Evolutionary conservation across 2,329 filamentous ascomycete species (phyloP), one percentile per base, ranked within the genome.

Genomic region (Diaporthe humulicola): DNA sequence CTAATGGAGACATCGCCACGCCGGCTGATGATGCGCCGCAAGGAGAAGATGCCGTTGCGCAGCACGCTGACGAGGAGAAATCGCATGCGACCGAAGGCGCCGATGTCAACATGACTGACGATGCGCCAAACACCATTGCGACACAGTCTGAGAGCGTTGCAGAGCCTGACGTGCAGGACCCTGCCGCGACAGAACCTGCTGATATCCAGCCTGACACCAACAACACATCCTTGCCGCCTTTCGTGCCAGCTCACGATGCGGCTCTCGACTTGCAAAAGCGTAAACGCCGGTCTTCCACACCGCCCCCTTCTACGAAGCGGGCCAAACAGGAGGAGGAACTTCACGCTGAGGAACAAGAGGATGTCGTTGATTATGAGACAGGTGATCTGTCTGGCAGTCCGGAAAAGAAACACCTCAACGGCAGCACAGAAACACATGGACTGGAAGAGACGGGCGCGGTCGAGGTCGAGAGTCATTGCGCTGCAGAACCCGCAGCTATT

Each of bases 211-310:
- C 54, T 52, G 73, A 74, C 8, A 5, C 42, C 40, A 54, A 48
- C 56, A 52, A 64, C 30, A 54, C 74, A 25, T 6, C 60, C 61
- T 66, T 73, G 50, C 71, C 64, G 69, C 75, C 52, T 66, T 72
- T 70, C 10, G 15, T 61, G 22, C 36, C 64, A 15, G 56, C 69
- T 42, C 85, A 45, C 87, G 90, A 76, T 33, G 56, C 56, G 25
- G 64, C 38, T 22, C 45, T 67, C 45, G 73, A 76, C 33, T 64
- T 76, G 54, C 90, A 90, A 78, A 94, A 93, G 82, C 88, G 92
- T 76, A 94, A 93, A 82, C 90, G 92, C 78, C 88, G 91, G 78
- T 94, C 91, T 57, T 86, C 87, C 73, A 93, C 88, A 73, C 92
- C 92, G 48, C 85, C 88, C 28, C 89, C 89, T 12, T 88, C 86